Evolutionary conservation across 805 yeast genomes (phyloP), one percentile per base, ranked within the genome.

Genomic region (Cyberlindnera japonica): DNA sequence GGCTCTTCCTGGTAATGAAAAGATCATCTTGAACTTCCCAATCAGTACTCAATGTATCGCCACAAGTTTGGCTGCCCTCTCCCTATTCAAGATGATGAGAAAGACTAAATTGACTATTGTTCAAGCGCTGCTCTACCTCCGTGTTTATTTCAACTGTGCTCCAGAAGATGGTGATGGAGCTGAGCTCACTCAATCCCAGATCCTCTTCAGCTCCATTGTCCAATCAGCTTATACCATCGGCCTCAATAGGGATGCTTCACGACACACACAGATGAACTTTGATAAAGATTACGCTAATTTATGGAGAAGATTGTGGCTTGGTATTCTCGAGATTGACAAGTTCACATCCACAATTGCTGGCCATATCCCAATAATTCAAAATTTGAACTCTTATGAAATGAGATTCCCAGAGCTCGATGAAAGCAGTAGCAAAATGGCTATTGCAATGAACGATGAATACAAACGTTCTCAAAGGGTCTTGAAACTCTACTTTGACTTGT

Each of bases 141-240:
- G 71, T 39, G 43, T 67, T 3, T 74, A 74, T 44, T 66, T 53
- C 46, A 61, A 51, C 29, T 56, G 57, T 45, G 62, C 77, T 0
- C 80, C 80, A 0, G 77, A 71, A 44, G 71, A 68, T 45, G 74
- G 74, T 23, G 74, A 71, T 50, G 75, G 73, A 16, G 59, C 65
- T 1, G 75, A 69, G 33, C 61, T 66, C 6, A 59, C 65, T 3
- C 74, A 69, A 31, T 55, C 69, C 0, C 72, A 65, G 34, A 60
- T 62, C 1, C 60, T 65, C 14, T 59, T 63, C 12, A 66, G 68
- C 3, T 47, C 69, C 18, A 51, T 68, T 11, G 52, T 67, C 9
- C 77, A 73, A 41, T 67, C 70, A 58, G 75, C 75, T 0, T 51
- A 63, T 32, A 57, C 67, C 3, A 50, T 74, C 22, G 80, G 79